Percentiles rank a stretch among this genome's conserved stretches.
These are phyloP conservation scores for Pyrrhoderma lamaoense DNA, from an alignment of 1,284 basidiomycete species.

Conservation along the genomic window DNA sequence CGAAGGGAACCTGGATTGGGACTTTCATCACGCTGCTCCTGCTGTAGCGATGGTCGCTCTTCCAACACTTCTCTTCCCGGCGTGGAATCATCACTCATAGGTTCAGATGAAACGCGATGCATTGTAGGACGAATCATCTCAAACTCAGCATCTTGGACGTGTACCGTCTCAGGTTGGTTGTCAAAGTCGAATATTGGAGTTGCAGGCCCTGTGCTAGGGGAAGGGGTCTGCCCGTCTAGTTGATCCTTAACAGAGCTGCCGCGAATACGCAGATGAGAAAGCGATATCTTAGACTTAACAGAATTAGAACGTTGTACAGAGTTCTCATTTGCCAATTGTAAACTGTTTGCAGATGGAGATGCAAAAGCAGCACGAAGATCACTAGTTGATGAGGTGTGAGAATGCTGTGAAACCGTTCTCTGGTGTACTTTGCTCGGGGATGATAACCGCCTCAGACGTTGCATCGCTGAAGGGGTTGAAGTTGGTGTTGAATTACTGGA, in stretches of 20 bases:
- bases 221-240: conserved; percentile 27
- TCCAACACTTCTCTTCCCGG: conserved; percentile 10
- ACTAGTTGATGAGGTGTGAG: conserved; percentile 19
- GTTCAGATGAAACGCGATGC: conserved; percentile 35
- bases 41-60: conserved; percentile 27
- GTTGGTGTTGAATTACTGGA: not conserved
- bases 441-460: conserved; percentile 22
- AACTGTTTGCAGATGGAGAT: conserved; percentile 16
- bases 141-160: conserved; percentile 74
- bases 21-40: conserved; percentile 26
- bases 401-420: conserved; percentile 9
- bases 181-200: conserved; percentile 24
- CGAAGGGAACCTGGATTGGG: conserved; percentile 19
- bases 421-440: conserved; percentile 18
- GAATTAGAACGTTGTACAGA: conserved; percentile 28
- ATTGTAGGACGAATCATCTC: conserved; percentile 61
- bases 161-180: conserved; percentile 42
- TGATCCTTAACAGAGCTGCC: conserved; percentile 28
- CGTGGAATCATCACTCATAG: conserved; percentile 46
- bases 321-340: conserved; percentile 4
- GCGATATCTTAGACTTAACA: conserved; percentile 48
- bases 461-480: conserved; percentile 6
- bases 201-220: conserved; percentile 21
- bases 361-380: conserved; percentile 21
- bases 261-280: conserved; percentile 43